Base-by-base conservation (phyloP, 1,284 basidiomycete genomes). In the Dichomitus squalens region DNA sequence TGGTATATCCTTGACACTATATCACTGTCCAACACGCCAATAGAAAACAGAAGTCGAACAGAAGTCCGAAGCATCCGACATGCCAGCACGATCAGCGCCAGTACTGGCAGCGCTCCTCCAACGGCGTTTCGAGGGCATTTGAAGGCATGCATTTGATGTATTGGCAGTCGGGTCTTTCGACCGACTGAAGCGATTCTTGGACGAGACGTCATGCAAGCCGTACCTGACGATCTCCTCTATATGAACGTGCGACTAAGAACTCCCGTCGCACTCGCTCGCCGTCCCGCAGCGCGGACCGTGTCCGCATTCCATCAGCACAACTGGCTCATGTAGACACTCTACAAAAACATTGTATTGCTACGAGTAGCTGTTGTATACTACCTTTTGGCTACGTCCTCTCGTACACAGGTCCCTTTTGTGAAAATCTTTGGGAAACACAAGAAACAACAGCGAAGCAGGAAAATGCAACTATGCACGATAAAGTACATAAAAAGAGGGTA, bases 361-460 rank as follows among this genome's bases (percentile, higher is more conserved):
- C 46, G 25, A 48, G 44, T 50, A 53, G 49, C 60, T 49, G 8
- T 21, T n/a, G 9, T 44, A 36, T 34, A 36, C 55, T 23, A 33
- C 52, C 51, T 57, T 63, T 57, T 46, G 27, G 54, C 58, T 63
- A 43, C 58, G 51, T 58, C 55, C 52, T 55, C 48, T 63, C 61
- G 51, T 63, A 63, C 61, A 63, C 52, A n/a, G 56, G 43, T 41
- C 58, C 61, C 55, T 8, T 44, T 29, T n/a, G 25, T 43, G 29
- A 29, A 29, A 16, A 18, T n/a, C 14, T 44, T 14, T 25, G 18
- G 12, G 4, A 43, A 16, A 43, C 14, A 23, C 41, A 44, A 29
- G 25, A 44, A 29, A 29, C 25, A 44, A 44, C 16, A 4, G 18
- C 20, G n/a, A 36, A 36, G 20, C 39, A 40, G 20, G 9, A 40